Conservation (phyloP, 1,284 basidiomycete species). For the Ustilago sp. region DNA sequence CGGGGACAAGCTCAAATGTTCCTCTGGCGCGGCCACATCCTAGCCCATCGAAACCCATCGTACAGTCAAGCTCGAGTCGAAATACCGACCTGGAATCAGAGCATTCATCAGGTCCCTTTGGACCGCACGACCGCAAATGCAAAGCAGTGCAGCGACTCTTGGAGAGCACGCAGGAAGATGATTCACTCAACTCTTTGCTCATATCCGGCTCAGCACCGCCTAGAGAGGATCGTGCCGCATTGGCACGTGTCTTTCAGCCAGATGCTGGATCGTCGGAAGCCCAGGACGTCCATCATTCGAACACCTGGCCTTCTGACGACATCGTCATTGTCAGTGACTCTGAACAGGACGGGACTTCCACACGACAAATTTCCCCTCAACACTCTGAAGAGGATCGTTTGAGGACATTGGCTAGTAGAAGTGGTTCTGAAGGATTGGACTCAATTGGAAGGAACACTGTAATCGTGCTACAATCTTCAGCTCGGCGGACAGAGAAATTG, state of each 20-base stretch:
- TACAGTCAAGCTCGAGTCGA: conserved; percentile 13
- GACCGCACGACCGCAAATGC: conserved; percentile 12
- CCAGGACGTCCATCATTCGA: background rate
- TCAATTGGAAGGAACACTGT: background rate
- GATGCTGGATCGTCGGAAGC: background rate
- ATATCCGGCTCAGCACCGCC: conserved; percentile 1
- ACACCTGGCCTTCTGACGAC: background rate
- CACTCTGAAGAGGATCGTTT: background rate
- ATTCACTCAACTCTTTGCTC: conserved; percentile 12
- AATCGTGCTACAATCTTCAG: background rate
- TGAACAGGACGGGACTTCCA: background rate
- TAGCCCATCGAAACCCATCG: conserved; percentile 11
- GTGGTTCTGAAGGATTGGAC: conserved; percentile 4
- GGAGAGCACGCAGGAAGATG: conserved; percentile 28
- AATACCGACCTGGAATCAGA: background rate
- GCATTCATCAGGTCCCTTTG: conserved; percentile 9
- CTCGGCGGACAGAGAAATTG: background rate
- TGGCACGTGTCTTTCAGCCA: background rate
- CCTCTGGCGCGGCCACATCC: conserved; percentile 16
- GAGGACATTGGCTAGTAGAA: background rate
- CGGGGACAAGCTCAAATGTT: conserved; percentile 5
- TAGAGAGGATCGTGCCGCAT: background rate
- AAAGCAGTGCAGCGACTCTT: conserved; percentile 8
- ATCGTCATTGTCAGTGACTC: conserved; percentile 25
- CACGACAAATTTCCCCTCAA: background rate